Evolutionary conservation across 1,284 basidiomycete genomes (phyloP).

Genomic region (Ganoderma lingzhi): DNA sequence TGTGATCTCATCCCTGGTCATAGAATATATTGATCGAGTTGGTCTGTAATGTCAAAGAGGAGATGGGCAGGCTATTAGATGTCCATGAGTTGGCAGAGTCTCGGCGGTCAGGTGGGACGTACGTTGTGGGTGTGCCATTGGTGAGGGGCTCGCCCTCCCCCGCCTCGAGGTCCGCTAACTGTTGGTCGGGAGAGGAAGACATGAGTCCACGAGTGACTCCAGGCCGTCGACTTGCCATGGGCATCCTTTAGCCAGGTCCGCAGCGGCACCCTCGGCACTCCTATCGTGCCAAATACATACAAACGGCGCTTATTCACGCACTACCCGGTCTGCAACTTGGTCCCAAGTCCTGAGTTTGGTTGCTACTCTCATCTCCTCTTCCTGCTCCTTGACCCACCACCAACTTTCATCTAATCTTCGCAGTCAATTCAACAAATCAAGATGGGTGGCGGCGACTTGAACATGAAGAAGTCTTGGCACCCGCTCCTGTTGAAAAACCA

Average conservation of each 20-base stretch:
- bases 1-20: constrained; percentile 81
- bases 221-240: constrained; percentile 31
- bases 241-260: not conserved
- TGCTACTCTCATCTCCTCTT: constrained; percentile 9
- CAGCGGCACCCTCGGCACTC: constrained; percentile 10
- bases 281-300: constrained; percentile 26
- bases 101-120: constrained; percentile 32
- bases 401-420: constrained; percentile 10
- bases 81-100: constrained; percentile 40
- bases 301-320: constrained; percentile 30
- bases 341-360: constrained; percentile 4
- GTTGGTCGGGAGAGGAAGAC: constrained; percentile 40
- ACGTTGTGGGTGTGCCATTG: constrained; percentile 34
- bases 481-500: constrained; percentile 98
- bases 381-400: not conserved
- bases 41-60: constrained; percentile 52
- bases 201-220: constrained; percentile 36
- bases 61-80: constrained; percentile 34
- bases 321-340: constrained; percentile 4
- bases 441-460: constrained; percentile 95
- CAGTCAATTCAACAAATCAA: constrained; percentile 53
- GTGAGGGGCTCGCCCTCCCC: constrained; percentile 44
- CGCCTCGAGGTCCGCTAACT: constrained; percentile 46
- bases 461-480: constrained; percentile 99
- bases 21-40: constrained; percentile 80